Evolutionary conservation across 1,284 basidiomycete species (phyloP).

Genomic region (Bjerkandera adusta): DNA sequence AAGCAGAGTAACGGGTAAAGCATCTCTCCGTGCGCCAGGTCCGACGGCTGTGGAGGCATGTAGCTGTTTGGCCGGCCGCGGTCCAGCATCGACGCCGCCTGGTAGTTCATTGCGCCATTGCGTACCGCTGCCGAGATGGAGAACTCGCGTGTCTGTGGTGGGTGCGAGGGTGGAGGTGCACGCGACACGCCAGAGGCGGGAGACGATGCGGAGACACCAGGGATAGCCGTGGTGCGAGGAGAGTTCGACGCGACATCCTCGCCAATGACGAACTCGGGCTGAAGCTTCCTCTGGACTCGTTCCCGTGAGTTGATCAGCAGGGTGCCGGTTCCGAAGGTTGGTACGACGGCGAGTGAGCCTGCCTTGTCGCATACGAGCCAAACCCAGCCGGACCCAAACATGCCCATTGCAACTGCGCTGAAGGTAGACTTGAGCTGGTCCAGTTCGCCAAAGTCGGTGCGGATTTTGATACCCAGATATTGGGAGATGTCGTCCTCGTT

Average conservation of each 20-base stretch:
- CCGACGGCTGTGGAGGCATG: too few relatives aligned
- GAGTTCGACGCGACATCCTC: not conserved
- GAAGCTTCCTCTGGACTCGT: not conserved
- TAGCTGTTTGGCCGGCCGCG: not conserved
- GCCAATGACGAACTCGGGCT: slow-evolving; percentile 3
- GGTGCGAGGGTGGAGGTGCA: slow-evolving; percentile 21
- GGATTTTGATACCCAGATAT: slow-evolving; percentile 42
- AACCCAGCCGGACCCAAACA: slow-evolving; percentile 83
- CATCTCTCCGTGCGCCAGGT: slow-evolving; percentile 45
- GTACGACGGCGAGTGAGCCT: slow-evolving; percentile 68
- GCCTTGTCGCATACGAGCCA: slow-evolving; percentile 80
- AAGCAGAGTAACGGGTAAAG: slow-evolving; percentile 84
- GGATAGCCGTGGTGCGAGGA: slow-evolving; percentile 8
- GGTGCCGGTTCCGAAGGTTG: slow-evolving; percentile 90
- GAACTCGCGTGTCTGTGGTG: slow-evolving; percentile 28
- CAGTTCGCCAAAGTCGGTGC: slow-evolving; percentile 59
- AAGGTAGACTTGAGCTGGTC: slow-evolving; percentile 75
- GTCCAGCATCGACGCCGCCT: too few relatives aligned
- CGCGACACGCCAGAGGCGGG: slow-evolving; percentile 32
- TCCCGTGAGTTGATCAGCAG: slow-evolving; percentile 70
- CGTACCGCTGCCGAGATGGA: slow-evolving; percentile 11
- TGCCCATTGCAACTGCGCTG: slow-evolving; percentile 74
- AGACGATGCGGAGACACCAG: slow-evolving; percentile 23
- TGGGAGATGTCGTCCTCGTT: slow-evolving; percentile 45
- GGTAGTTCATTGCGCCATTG: too few relatives aligned